Base-by-base conservation (phyloP, 1,284 basidiomycete species). In the Trametes polyzona region DNA sequence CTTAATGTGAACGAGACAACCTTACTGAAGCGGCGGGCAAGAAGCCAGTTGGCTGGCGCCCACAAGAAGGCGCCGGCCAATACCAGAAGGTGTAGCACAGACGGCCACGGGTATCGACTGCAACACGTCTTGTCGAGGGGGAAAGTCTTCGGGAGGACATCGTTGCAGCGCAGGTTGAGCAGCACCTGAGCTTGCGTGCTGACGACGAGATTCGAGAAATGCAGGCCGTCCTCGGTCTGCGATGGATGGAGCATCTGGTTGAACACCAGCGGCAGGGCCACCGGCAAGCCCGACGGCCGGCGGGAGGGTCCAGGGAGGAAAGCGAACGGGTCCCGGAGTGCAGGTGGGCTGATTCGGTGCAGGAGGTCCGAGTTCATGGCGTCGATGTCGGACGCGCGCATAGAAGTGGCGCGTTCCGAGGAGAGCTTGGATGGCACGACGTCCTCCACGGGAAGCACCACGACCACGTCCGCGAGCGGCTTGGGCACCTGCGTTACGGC, bases 41-140 rank as follows among this genome's bases (percentile, higher is more conserved):
- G 53, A 33, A 83, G 69, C 57, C 76, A 76, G 1, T 77, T 74
- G 7, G 79, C 65, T 7, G 88, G 87, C 0, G 84, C 88, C 79
- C 82, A 87, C 1, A 81, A 60, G 14, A 86, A 65, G 5, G 84
- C 70, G 29, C 77, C 65, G 1, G 75, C 63, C 10, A 95, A 72
- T n/a, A 90, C 67, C 5, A 87, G 33, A 2, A 78, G 68, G 65
- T 95, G 92, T 12, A 87, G 65, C 24, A 80, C 72, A 5, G 83
- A 82, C 0, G 90, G 85, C 67, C 76, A 74, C 5, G 90, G 89
- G 71, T 95, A 95, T 33, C 78, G 76, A 59, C 83, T 83, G 70
- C 93, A 96, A 71, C 93, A 96, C 0, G 91, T 92, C 69, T 91
- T 93, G 69, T 89, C 85, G 69, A 87, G 79, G 1, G 91, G 88